Evolutionary conservation across 2,329 filamentous ascomycete species (phyloP).

Genomic region (Mariannaea sp.): DNA sequence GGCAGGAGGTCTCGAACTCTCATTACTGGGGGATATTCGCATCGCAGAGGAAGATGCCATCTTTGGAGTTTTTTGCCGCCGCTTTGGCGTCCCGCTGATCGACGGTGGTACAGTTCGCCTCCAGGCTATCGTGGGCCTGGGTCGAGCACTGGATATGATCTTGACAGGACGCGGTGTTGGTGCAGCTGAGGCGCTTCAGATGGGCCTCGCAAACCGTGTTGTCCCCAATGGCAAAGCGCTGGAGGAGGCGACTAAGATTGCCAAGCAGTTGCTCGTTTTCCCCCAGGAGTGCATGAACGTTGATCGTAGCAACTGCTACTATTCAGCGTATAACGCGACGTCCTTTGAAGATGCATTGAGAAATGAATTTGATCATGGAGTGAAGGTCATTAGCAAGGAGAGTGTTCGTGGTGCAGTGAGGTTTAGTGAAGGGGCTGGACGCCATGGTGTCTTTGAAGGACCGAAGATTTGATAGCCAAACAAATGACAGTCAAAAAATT

Average conservation of each 20-base stretch:
- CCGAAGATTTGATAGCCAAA: slow-evolving; percentile 12
- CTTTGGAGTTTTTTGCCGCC: slow-evolving; percentile 61
- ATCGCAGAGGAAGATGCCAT: slow-evolving; percentile 57
- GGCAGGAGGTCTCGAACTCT: slow-evolving; percentile 57
- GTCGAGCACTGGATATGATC: slow-evolving; percentile 60
- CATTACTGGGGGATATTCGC: slow-evolving; percentile 57
- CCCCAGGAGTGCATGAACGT: slow-evolving; percentile 58
- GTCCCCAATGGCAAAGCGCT: slow-evolving; percentile 55
- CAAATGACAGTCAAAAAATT: too few species aligned
- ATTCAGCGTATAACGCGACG: slow-evolving; percentile 53
- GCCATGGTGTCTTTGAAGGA: slow-evolving; percentile 13
- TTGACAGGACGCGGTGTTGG: slow-evolving; percentile 56
- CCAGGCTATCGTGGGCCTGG: slow-evolving; percentile 56
- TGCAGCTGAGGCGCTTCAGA: slow-evolving; percentile 54
- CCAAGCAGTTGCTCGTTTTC: slow-evolving; percentile 52
- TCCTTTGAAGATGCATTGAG: slow-evolving; percentile 56
- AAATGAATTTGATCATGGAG: slow-evolving; percentile 52
- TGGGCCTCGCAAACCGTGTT: slow-evolving; percentile 59
- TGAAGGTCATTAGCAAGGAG: slow-evolving; percentile 49
- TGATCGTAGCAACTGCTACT: slow-evolving; percentile 55
- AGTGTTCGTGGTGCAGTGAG: slow-evolving; percentile 39
- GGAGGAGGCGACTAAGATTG: slow-evolving; percentile 54
- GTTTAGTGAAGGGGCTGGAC: slow-evolving; percentile 17
- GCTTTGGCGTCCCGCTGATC: slow-evolving; percentile 43
- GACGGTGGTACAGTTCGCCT: slow-evolving; percentile 57